Evolutionary conservation across 768 basidiomycete genomes (phyloP), one percentile per base, ranked within the genome.

Genomic region (Steccherinum ochraceum): DNA sequence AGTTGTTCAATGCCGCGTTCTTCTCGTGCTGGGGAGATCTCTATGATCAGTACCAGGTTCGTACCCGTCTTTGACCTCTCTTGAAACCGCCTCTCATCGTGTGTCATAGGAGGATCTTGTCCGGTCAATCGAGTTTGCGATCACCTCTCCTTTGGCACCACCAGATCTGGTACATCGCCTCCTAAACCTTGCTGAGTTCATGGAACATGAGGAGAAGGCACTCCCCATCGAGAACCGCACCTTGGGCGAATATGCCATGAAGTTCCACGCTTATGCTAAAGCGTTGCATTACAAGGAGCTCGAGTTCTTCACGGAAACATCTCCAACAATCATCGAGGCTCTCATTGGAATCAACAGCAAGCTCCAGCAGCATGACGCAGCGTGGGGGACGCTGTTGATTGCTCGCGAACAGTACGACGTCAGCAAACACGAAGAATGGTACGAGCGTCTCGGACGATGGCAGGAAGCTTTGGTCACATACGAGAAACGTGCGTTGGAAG

Each of bases 241-340:
- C 12, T 79, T 98, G 12, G 96, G 95, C 30, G 90, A 93, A 61
- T 93, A 94, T 61, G 93, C 96, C 0, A 80, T 90, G 72, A 87
- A 86, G 56, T 93, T 89, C 66, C 86, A 91, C 66, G 94, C 94
- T 0, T 97, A 93, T 58, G 96, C 96, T 2, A 98, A 98, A 65
- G 94, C 95, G 0, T 76, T 99, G 23, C 96, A 99, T 65, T 99
- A 98, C 74, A 98, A 98, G 66, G 96, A 99, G 60, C 77, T 94
- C 27, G 95, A 99, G 67, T 98, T 89, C 67, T 95, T 96, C 63
- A 82, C 86, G 4, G 94, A 95, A 61, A 87, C 91, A 0, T 91
- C 90, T 0, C 84, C 92, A 0, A 78, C 84, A 23, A 91, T 95
- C 46, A 90, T 99, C 57, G 94, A 98, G 61, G 84, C 91, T 12